A percentile compares a stretch with the other conserved stretches of the same genome.
phyloP scores from a whole-genome alignment of 345 rosid species.

The Excoecaria cochinchinensis region DNA sequence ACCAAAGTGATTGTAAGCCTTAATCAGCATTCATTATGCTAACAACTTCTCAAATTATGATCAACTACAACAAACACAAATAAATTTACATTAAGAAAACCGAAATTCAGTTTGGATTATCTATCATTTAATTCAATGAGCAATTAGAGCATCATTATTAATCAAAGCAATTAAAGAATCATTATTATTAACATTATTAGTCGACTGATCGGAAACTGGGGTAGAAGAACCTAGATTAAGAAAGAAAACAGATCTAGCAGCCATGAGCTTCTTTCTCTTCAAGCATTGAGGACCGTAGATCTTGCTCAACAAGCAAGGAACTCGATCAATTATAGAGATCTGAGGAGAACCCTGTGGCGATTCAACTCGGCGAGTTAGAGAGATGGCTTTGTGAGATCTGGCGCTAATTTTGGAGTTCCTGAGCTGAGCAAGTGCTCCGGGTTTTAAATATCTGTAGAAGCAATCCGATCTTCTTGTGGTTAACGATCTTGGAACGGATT shows the following conservation, averaged over 20 bases:
- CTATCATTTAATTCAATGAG: constrained; percentile 40
- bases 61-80: background rate
- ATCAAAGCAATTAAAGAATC: constrained; percentile 27
- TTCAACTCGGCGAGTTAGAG: constrained; percentile 6
- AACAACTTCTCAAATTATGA: constrained; percentile 1
- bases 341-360: constrained; percentile 11
- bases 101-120: background rate
- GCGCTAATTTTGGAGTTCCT: constrained; percentile 53
- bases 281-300: constrained; percentile 41
- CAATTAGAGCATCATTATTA: constrained; percentile 41
- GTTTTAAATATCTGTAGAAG: constrained; percentile 50
- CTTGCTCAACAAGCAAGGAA: constrained; percentile 40
- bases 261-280: constrained; percentile 51
- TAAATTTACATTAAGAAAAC: background rate
- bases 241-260: constrained; percentile 40
- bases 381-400: constrained; percentile 39
- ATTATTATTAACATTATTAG: background rate
- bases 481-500: constrained; percentile 33
- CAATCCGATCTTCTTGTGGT: constrained; percentile 32
- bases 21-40: background rate
- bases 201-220: constrained; percentile 27
- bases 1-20: background rate
- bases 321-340: constrained; percentile 32
- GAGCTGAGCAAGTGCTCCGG: constrained; percentile 58
- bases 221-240: constrained; percentile 27